A percentile compares a stretch with the other conserved stretches of the same genome.
These are phyloP conservation scores for Caloboletus inedulis DNA, from an alignment of 1,284 basidiomycete genomes.

Conservation along the genomic window DNA sequence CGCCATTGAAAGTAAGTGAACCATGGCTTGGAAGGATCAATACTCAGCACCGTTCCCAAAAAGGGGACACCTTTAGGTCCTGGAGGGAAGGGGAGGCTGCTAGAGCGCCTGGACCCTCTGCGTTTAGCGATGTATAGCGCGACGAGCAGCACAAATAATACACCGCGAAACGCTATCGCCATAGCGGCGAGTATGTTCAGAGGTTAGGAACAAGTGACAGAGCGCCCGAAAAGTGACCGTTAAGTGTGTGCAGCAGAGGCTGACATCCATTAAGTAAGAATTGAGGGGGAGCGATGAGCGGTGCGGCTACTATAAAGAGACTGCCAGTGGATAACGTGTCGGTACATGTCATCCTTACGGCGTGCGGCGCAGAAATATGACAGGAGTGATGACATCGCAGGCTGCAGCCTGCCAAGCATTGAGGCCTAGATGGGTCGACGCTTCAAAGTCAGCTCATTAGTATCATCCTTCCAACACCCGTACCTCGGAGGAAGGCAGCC, in stretches of 20 bases:
- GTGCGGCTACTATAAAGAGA: too few relatives aligned
- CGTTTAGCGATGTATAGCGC: slow-evolving; percentile 14
- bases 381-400: too few relatives aligned
- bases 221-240: neutral
- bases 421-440: too few relatives aligned
- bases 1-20: slow-evolving; percentile 27
- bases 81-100: slow-evolving; percentile 20
- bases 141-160: slow-evolving; percentile 14
- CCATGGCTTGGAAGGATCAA: slow-evolving; percentile 29
- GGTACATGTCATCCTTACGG: too few relatives aligned
- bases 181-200: neutral
- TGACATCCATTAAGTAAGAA: too few relatives aligned
- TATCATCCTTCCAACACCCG: too few relatives aligned
- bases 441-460: too few relatives aligned
- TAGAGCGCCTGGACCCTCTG: neutral
- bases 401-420: too few relatives aligned
- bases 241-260: too few relatives aligned
- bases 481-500: too few relatives aligned
- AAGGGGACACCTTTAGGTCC: slow-evolving; percentile 27
- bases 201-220: neutral
- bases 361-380: too few relatives aligned
- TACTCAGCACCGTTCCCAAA: slow-evolving; percentile 19
- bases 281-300: neutral
- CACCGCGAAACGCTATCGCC: slow-evolving; percentile 2
- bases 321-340: too few relatives aligned